phyloP scores from a whole-genome alignment of 208 protist species.

The Trypanosomatidae sp. region DNA sequence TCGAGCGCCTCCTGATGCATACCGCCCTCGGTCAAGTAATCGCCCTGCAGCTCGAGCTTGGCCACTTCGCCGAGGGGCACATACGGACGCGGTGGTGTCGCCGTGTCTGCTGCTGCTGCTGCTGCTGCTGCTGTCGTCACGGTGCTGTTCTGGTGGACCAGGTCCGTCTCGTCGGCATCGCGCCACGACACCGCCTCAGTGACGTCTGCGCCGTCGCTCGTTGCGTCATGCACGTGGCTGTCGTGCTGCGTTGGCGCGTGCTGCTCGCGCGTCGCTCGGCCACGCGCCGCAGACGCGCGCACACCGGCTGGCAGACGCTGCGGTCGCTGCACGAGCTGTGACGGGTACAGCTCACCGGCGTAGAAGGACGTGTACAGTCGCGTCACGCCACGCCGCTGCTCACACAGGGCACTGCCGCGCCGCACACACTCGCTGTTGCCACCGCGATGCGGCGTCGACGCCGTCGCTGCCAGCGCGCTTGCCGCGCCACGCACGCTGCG shows the following conservation, averaged over 20 bases:
- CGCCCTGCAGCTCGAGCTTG: constrained; percentile 76
- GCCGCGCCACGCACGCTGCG: too few relatives aligned
- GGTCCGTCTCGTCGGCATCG: constrained; percentile 41
- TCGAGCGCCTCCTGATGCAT: constrained; percentile 80
- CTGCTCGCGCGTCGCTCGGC: neutral
- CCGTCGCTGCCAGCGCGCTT: too few relatives aligned
- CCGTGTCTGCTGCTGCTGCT: neutral
- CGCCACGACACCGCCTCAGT: constrained; percentile 36
- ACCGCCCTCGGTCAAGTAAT: constrained; percentile 74
- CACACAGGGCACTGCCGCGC: too few relatives aligned
- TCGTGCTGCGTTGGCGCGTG: neutral
- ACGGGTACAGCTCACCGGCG: constrained; percentile 53
- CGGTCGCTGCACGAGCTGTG: constrained; percentile 47
- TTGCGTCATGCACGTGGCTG: neutral
- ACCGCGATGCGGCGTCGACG: too few relatives aligned
- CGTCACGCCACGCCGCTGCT: too few relatives aligned
- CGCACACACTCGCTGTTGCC: too few relatives aligned
- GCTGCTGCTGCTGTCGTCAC: too few relatives aligned
- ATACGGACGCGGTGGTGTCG: constrained; percentile 27
- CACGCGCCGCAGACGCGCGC: constrained; percentile 7
- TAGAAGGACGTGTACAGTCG: constrained; percentile 84
- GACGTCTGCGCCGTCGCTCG: neutral
- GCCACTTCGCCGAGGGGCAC: constrained; percentile 71
- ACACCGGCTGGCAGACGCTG: constrained; percentile 36
- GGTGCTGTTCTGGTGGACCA: constrained; percentile 38